A percentile compares a stretch with the other conserved stretches of the same genome.
These are phyloP conservation scores for Leptographium galeiforme DNA, from an alignment of 2,329 filamentous ascomycete genomes.

Conservation along the genomic window DNA sequence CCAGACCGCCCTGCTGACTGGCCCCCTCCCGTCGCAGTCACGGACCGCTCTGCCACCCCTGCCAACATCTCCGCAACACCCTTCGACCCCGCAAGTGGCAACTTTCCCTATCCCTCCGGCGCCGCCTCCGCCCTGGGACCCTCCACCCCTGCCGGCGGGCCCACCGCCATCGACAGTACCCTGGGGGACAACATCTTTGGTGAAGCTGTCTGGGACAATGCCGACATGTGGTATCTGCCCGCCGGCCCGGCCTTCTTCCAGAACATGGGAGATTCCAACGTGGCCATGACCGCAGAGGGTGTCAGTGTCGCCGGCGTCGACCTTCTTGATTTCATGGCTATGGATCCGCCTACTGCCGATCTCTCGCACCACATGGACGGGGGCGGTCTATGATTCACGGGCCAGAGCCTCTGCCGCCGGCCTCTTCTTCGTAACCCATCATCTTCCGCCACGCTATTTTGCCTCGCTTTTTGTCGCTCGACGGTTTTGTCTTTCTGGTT, in stretches of 20 bases:
- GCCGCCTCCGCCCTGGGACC: constrained; percentile 34
- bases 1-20: background rate
- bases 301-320: constrained; percentile 55
- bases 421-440: background rate
- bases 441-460: no score
- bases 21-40: background rate
- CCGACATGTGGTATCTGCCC: constrained; percentile 56
- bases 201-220: constrained; percentile 37
- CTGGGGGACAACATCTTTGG: constrained; percentile 27
- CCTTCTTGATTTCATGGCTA: constrained; percentile 54
- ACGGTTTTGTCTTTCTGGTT: no score
- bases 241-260: constrained; percentile 51
- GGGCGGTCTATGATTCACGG: background rate
- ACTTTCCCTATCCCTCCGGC: constrained; percentile 38
- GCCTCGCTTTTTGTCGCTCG: no score
- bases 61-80: constrained; percentile 50
- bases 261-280: constrained; percentile 45
- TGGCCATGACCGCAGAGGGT: constrained; percentile 54
- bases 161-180: constrained; percentile 16
- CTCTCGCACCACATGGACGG: constrained; percentile 1
- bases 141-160: constrained; percentile 27
- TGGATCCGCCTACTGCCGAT: constrained; percentile 27
- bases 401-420: no score
- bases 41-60: constrained; percentile 27
- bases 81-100: constrained; percentile 42